These are phyloP conservation scores for Graphilbum sp. DNA, from an alignment of 2,329 filamentous ascomycete genomes.

Conservation along the genomic window DNA sequence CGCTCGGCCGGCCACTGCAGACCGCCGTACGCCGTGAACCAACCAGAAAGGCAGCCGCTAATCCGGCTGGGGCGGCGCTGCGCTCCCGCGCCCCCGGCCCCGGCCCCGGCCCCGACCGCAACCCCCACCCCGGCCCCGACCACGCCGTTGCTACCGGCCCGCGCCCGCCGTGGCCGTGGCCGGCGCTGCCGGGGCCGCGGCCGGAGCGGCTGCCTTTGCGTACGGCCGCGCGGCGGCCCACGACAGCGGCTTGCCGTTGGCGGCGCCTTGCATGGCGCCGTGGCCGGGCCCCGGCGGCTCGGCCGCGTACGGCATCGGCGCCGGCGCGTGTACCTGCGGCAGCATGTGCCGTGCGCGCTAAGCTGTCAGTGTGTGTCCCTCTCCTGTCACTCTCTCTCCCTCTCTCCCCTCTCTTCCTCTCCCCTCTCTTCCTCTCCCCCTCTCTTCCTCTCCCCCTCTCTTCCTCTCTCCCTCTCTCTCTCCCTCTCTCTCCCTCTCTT, in stretches of 20 bases:
- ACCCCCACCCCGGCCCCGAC: too few species aligned
- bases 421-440: background rate
- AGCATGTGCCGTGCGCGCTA: slow-evolving; percentile 15
- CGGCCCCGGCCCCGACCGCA: too few species aligned
- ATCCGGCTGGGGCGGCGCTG: too few species aligned
- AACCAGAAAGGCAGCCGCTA: too few species aligned
- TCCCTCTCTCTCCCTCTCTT: background rate
- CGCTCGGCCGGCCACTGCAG: too few species aligned
- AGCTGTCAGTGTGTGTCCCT: background rate
- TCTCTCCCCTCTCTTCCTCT: background rate
- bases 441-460: too few species aligned
- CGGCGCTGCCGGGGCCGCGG: background rate
- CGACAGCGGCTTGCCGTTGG: slow-evolving; percentile 16
- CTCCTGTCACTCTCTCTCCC: background rate
- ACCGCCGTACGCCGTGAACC: too few species aligned
- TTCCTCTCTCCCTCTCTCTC: too few species aligned
- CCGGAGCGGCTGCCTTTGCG: background rate
- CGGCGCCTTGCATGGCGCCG: background rate
- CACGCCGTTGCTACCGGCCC: background rate
- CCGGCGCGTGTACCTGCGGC: background rate
- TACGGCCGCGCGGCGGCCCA: slow-evolving; percentile 1
- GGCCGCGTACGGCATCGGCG: background rate
- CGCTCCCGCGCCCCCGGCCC: too few species aligned
- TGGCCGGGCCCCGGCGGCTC: background rate
- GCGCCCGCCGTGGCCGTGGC: background rate